Evolutionary conservation across 148 eudicot species (phyloP).

Genomic region (Cornus controversa): DNA sequence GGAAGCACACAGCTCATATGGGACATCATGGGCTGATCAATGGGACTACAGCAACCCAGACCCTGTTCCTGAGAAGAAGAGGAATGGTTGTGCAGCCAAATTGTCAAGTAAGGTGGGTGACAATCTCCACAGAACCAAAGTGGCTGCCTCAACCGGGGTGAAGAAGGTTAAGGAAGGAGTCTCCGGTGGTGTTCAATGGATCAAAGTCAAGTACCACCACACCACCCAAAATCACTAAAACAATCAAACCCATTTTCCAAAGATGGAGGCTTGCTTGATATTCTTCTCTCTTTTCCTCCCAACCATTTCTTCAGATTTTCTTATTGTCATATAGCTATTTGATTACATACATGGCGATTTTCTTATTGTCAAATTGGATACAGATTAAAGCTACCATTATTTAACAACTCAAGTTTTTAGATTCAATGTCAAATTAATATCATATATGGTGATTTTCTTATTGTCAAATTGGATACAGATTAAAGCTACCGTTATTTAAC

Average conservation of each 20-base stretch:
- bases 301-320: background rate
- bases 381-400: too few species aligned
- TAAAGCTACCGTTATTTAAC: too few species aligned
- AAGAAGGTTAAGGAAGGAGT: slow-evolving; percentile 40
- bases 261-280: background rate
- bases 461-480: too few species aligned
- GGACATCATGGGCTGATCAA: slow-evolving; percentile 49
- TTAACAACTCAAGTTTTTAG: too few species aligned
- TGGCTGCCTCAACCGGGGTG: slow-evolving; percentile 36
- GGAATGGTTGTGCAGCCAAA: background rate
- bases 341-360: too few species aligned
- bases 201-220: slow-evolving; percentile 29
- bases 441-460: too few species aligned
- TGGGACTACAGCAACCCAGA: slow-evolving; percentile 31
- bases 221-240: slow-evolving; percentile 17
- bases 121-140: slow-evolving; percentile 39
- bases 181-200: slow-evolving; percentile 31
- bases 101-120: background rate
- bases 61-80: background rate
- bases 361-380: too few species aligned
- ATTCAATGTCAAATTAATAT: too few species aligned
- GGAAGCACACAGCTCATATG: slow-evolving; percentile 13
- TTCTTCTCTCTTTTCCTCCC: too few species aligned
- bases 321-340: too few species aligned
- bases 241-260: background rate